Percentiles rank a stretch among this genome's conserved stretches.
phyloP scores from a whole-genome alignment of 2,329 filamentous ascomycete genomes.

The Thielaviopsis punctulata region DNA sequence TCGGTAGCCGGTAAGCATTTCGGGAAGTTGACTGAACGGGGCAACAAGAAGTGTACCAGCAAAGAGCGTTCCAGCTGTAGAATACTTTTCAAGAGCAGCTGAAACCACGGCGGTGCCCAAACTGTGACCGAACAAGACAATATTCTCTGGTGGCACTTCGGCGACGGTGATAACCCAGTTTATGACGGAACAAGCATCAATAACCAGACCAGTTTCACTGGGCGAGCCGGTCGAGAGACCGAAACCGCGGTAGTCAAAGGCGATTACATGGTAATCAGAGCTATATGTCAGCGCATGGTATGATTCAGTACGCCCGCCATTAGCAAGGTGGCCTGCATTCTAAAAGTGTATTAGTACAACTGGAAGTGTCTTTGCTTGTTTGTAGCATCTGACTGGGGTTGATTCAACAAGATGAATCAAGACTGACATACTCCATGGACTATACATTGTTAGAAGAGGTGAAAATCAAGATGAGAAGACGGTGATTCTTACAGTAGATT shows the following conservation, averaged over 20 bases:
- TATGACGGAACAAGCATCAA: conserved; percentile 56
- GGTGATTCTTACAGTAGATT: conserved; percentile 28
- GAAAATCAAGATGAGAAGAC: too few species aligned
- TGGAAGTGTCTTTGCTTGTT: conserved; percentile 32
- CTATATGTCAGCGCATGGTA: conserved; percentile 63
- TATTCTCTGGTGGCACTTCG: conserved; percentile 49
- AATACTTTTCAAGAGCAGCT: conserved; percentile 56
- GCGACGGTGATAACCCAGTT: conserved; percentile 52
- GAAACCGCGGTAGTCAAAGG: conserved; percentile 82
- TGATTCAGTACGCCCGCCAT: conserved; percentile 56
- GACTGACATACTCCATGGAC: conserved; percentile 10
- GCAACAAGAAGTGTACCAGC: conserved; percentile 67
- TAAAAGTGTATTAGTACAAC: conserved; percentile 17
- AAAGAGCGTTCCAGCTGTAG: conserved; percentile 45
- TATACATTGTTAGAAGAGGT: neutral
- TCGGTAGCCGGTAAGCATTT: conserved; percentile 59
- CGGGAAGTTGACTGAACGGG: conserved; percentile 58
- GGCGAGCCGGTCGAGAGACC: conserved; percentile 66
- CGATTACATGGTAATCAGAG: conserved; percentile 63
- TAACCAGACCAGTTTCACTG: conserved; percentile 63
- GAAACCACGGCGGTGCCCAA: conserved; percentile 73
- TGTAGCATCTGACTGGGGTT: neutral
- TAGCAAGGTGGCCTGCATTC: conserved; percentile 76
- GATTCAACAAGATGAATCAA: neutral
- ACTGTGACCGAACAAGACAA: conserved; percentile 72